These are phyloP conservation scores for Gossypium herbaceum DNA, from an alignment of 345 rosid genomes.

Conservation along the genomic window DNA sequence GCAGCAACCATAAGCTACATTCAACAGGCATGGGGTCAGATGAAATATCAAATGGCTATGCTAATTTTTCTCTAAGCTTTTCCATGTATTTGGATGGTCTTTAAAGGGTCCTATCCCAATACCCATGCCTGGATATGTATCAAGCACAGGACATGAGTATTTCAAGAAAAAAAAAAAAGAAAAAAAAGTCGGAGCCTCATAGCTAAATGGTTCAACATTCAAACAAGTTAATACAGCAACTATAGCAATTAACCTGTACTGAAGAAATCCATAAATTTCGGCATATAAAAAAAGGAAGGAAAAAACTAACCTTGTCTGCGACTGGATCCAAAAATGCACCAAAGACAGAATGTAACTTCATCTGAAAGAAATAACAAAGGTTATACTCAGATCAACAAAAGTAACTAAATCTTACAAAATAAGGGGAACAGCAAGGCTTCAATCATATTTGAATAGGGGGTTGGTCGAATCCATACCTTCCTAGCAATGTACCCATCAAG, in stretches of 20 bases:
- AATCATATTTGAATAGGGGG: not conserved
- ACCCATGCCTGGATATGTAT: not conserved
- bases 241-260: not conserved
- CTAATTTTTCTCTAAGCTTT: not conserved
- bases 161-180: not conserved
- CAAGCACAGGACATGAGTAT: not conserved
- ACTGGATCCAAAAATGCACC: slow-evolving; percentile 99
- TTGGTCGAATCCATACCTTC: slow-evolving; percentile 43
- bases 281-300: not conserved
- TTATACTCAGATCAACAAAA: not conserved
- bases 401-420: not conserved
- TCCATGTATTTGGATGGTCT: not conserved
- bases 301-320: slow-evolving; percentile 75
- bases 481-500: slow-evolving; percentile 97
- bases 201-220: not conserved
- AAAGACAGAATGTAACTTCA: slow-evolving; percentile 78
- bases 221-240: not conserved
- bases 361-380: slow-evolving; percentile 44
- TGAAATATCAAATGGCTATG: not conserved
- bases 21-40: slow-evolving; percentile 14
- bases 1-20: slow-evolving; percentile 98
- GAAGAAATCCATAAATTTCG: not conserved
- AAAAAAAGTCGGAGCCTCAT: not conserved
- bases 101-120: not conserved
- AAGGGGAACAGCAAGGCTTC: not conserved